Conservation (phyloP, 768 basidiomycete genomes). For the Mycena vitilis region DNA sequence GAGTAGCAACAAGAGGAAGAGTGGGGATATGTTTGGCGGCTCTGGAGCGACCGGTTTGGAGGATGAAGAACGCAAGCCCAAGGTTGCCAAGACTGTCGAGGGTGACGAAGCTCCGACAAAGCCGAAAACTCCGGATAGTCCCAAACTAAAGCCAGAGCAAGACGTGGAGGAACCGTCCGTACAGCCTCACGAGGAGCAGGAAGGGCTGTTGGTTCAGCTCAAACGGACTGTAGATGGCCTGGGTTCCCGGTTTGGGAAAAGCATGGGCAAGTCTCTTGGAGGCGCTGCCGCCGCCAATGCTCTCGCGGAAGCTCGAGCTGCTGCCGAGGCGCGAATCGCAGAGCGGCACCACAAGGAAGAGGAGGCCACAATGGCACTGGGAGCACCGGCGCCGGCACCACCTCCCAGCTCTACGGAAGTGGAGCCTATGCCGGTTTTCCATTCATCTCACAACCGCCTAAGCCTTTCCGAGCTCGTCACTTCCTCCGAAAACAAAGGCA, state of each 20-base stretch:
- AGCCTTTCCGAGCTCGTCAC: conserved; percentile 73
- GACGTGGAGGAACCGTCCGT: background rate
- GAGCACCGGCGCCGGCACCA: conserved; percentile 20
- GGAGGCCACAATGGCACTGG: conserved; percentile 38
- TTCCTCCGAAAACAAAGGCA: conserved; percentile 49
- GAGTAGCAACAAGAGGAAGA: conserved; percentile 72
- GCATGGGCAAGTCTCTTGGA: conserved; percentile 72
- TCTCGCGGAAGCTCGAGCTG: conserved; percentile 74
- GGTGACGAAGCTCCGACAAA: conserved; percentile 45
- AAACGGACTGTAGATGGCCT: conserved; percentile 80
- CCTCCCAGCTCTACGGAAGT: background rate
- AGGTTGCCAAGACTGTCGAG: conserved; percentile 60
- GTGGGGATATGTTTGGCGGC: conserved; percentile 58
- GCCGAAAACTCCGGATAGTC: conserved; percentile 19
- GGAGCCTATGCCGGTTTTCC: conserved; percentile 3
- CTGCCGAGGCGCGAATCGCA: conserved; percentile 77
- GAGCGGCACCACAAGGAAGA: conserved; percentile 68
- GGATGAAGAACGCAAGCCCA: conserved; percentile 58
- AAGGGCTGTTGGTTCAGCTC: conserved; percentile 71
- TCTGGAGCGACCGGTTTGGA: conserved; percentile 40
- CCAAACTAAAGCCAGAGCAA: background rate
- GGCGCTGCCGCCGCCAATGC: conserved; percentile 64
- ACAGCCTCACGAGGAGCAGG: conserved; percentile 42
- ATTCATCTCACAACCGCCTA: conserved; percentile 49
- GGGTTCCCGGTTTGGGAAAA: conserved; percentile 68